Percentiles rank a stretch among this genome's conserved stretches.
Conservation (phyloP, 129 eudicot genomes). For the Centaurea solstitialis region DNA sequence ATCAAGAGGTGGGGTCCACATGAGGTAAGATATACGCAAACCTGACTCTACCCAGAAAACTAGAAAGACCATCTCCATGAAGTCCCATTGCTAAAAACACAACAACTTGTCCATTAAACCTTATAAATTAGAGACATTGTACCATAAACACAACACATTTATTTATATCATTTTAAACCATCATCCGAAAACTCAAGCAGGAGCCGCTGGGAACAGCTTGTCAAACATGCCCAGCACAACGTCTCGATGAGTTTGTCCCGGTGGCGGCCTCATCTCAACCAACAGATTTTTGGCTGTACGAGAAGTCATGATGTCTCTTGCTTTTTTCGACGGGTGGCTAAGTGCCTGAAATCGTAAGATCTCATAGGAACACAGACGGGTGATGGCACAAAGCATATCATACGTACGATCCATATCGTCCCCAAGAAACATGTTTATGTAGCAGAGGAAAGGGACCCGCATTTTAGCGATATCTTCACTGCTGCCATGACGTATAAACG, state of each 20-base stretch:
- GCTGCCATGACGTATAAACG: conserved; percentile 13
- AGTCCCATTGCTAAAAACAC: too few species aligned
- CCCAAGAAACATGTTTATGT: not conserved
- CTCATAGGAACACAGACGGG: not conserved
- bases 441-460: not conserved
- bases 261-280: not conserved
- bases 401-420: not conserved
- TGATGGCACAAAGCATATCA: not conserved
- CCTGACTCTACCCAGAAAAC: too few species aligned
- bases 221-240: not conserved
- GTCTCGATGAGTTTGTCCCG: not conserved
- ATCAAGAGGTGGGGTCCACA: too few species aligned
- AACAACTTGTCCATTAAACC: too few species aligned
- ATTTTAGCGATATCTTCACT: not conserved
- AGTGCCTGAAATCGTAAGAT: not conserved
- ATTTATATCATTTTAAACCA: not conserved
- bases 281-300: not conserved
- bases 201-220: not conserved
- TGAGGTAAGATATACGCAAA: too few species aligned
- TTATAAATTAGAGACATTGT: not conserved
- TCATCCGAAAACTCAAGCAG: not conserved
- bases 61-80: too few species aligned
- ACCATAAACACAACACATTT: not conserved
- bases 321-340: not conserved
- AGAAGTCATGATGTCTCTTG: not conserved